Conservation (phyloP, 2,329 filamentous ascomycete genomes). For the Talaromyces sp. region DNA sequence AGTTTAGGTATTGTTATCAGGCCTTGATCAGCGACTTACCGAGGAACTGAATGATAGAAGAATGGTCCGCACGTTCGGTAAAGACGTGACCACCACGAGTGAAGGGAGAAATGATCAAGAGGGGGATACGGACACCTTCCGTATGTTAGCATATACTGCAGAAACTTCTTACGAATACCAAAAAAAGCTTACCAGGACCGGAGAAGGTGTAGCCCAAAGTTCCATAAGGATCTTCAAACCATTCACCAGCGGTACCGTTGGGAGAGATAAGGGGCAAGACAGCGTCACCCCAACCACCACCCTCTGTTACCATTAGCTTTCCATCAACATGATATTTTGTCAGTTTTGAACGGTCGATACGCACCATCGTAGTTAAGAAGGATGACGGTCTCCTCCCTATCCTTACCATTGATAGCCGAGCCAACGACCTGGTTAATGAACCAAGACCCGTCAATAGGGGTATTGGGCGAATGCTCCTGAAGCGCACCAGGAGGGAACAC, state of each 20-base stretch:
- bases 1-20: not conserved
- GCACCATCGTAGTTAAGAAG: conserved; percentile 14
- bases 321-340: no score
- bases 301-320: conserved; percentile 35
- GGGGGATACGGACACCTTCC: conserved; percentile 48
- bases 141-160: not conserved
- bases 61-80: conserved; percentile 54
- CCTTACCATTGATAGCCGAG: conserved; percentile 48
- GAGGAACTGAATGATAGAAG: conserved; percentile 53
- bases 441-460: conserved; percentile 54
- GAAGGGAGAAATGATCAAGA: conserved; percentile 56
- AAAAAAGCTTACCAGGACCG: conserved; percentile 31
- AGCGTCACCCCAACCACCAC: conserved; percentile 55
- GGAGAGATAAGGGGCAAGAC: conserved; percentile 51
- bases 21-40: not conserved
- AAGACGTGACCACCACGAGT: conserved; percentile 54
- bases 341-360: not conserved
- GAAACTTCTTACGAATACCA: not conserved
- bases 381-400: conserved; percentile 48
- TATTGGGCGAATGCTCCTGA: conserved; percentile 53
- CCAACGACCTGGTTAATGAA: conserved; percentile 52
- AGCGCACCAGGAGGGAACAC: conserved; percentile 50
- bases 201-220: conserved; percentile 41
- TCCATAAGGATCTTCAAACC: conserved; percentile 48
- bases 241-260: conserved; percentile 50